phyloP scores from a whole-genome alignment of 495 filamentous ascomycete genomes.

The Aspergillus haitiensis region DNA sequence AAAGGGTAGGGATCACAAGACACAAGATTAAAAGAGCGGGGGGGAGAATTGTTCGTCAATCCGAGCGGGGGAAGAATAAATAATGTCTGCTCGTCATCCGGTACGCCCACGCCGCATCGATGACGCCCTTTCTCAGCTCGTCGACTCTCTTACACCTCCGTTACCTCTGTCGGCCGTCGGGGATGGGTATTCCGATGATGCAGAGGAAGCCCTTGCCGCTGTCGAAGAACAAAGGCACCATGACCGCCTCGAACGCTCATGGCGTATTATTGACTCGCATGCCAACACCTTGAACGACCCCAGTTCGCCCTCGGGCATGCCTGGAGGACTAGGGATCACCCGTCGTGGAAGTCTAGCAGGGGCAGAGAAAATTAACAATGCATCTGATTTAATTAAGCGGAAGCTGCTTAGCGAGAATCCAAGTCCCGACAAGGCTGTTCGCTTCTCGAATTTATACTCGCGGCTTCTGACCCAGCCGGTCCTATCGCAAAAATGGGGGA shows the following conservation, averaged over 20 bases:
- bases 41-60: neutral
- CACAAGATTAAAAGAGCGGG: neutral
- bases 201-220: conserved; percentile 44
- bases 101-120: conserved; percentile 51
- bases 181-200: conserved; percentile 40
- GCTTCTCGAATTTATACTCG: conserved; percentile 86
- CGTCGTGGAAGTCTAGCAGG: conserved; percentile 40
- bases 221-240: conserved; percentile 49
- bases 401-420: conserved; percentile 72
- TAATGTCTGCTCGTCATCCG: conserved; percentile 41
- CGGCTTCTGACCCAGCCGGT: conserved; percentile 85
- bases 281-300: conserved; percentile 31
- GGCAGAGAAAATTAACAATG: conserved; percentile 74
- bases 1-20: no score
- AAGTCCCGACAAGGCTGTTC: conserved; percentile 79
- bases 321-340: conserved; percentile 21
- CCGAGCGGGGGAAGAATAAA: conserved; percentile 18
- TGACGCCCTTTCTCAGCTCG: conserved; percentile 56
- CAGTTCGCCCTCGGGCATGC: conserved; percentile 28
- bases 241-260: conserved; percentile 45
- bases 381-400: conserved; percentile 85
- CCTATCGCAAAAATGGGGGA: conserved; percentile 92
- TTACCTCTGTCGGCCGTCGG: conserved; percentile 35
- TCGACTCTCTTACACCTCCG: conserved; percentile 50
- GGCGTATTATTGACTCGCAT: conserved; percentile 41